Conservation (phyloP, 768 basidiomycete species). For the Boletales sp. region DNA sequence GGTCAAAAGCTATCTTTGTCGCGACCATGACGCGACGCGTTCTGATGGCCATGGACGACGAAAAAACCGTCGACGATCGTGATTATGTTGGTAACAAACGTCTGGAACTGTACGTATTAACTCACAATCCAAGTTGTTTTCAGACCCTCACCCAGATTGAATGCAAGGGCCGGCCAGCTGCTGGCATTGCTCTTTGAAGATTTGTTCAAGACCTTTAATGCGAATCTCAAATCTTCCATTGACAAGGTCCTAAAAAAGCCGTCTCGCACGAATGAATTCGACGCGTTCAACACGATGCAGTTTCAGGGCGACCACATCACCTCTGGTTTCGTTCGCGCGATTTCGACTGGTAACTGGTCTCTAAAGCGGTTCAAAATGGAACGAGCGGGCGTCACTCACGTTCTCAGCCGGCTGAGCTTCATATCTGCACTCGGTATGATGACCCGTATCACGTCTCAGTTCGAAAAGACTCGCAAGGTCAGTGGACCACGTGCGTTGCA, state of each 20-base stretch:
- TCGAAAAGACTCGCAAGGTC: constrained; percentile 98
- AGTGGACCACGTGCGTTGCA: constrained; percentile 96
- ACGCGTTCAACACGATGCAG: constrained; percentile 91
- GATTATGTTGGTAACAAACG: constrained; percentile 99
- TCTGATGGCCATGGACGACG: constrained; percentile 94
- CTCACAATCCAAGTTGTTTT: background rate
- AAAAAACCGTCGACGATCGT: constrained; percentile 95
- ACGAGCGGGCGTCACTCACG: constrained; percentile 96
- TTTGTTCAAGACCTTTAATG: constrained; percentile 97
- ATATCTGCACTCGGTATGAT: constrained; percentile 99
- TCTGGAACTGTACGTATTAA: constrained; percentile 77
- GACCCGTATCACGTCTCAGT: constrained; percentile 98
- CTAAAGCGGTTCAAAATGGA: constrained; percentile 99
- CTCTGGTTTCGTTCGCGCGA: constrained; percentile 92
- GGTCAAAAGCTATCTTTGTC: constrained; percentile 93
- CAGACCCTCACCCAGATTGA: constrained; percentile 7
- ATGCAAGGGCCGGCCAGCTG: constrained; percentile 84
- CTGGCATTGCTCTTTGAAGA: constrained; percentile 96
- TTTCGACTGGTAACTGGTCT: constrained; percentile 99
- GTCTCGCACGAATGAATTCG: constrained; percentile 90
- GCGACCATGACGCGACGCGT: constrained; percentile 97
- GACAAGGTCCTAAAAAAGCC: constrained; percentile 98
- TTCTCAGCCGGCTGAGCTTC: constrained; percentile 91
- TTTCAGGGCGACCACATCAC: constrained; percentile 97
- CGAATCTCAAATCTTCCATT: constrained; percentile 90